A percentile compares a stretch with the other conserved stretches of the same genome.
Conservation (phyloP, 2,329 filamentous ascomycete species). For the Penicillium crustosum region DNA sequence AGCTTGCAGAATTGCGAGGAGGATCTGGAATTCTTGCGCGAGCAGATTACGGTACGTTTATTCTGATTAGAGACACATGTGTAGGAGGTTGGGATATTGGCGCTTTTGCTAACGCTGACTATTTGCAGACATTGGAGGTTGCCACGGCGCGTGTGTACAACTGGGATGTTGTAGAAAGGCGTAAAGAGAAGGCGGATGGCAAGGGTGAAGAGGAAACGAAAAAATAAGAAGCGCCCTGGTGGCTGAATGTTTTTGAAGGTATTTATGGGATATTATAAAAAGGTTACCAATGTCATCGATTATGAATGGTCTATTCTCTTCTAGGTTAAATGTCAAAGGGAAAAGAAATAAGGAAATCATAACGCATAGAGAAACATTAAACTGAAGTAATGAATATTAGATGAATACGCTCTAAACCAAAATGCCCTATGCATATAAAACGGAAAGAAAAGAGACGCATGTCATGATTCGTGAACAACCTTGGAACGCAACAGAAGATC, state of each 20-base stretch:
- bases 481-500: background rate
- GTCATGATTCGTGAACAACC: conserved; percentile 7
- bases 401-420: background rate
- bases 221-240: conserved; percentile 27
- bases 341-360: background rate
- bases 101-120: conserved; percentile 5
- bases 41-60: conserved; percentile 83
- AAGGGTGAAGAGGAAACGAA: conserved; percentile 51
- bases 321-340: background rate
- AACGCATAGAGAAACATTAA: background rate
- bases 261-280: conserved; percentile 10
- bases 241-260: conserved; percentile 1
- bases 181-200: conserved; percentile 74
- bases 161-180: conserved; percentile 94
- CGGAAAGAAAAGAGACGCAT: conserved; percentile 4
- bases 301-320: conserved; percentile 4
- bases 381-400: conserved; percentile 4
- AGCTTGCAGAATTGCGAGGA: conserved; percentile 89
- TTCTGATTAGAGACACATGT: background rate
- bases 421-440: conserved; percentile 4
- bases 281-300: conserved; percentile 2
- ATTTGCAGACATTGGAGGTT: conserved; percentile 89
- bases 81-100: background rate
- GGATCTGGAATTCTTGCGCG: conserved; percentile 89
- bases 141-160: conserved; percentile 98